Evolutionary conservation across 495 filamentous ascomycete genomes (phyloP).

Genomic region (Xylaria cubensis): DNA sequence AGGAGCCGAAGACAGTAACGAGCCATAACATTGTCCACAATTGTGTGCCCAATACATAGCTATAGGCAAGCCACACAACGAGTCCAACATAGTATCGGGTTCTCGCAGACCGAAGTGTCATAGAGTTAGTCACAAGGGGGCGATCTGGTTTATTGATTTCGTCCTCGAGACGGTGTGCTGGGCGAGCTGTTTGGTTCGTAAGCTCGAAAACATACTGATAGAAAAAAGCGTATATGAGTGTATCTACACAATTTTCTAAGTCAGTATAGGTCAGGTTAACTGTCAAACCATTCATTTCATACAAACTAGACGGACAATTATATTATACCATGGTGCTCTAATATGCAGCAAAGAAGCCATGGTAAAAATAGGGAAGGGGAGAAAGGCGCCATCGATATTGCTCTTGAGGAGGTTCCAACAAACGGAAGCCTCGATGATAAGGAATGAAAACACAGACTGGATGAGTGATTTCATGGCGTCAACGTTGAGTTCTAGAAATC

Average conservation of each 20-base stretch:
- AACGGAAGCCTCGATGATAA: background rate
- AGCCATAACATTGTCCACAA: background rate
- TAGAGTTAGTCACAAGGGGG: constrained; percentile 1
- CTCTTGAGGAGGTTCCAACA: background rate
- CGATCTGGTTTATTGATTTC: constrained; percentile 9
- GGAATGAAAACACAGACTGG: background rate
- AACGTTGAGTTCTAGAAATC: background rate
- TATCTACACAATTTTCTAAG: background rate
- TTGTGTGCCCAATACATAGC: background rate
- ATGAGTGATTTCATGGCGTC: background rate
- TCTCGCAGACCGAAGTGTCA: constrained; percentile 7
- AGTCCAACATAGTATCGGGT: background rate
- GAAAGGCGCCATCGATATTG: background rate
- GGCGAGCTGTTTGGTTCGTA: constrained; percentile 4
- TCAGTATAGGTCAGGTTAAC: background rate
- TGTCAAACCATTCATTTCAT: background rate
- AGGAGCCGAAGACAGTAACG: background rate
- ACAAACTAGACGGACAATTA: background rate
- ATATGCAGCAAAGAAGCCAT: background rate
- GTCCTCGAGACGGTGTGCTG: background rate
- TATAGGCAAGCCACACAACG: constrained; percentile 1
- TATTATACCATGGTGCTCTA: background rate
- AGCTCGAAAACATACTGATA: background rate
- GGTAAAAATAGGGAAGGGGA: constrained; percentile 7
- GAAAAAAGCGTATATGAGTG: background rate